phyloP scores from a whole-genome alignment of 2,329 filamentous ascomycete genomes.

The Chaetomiaceae sp. region DNA sequence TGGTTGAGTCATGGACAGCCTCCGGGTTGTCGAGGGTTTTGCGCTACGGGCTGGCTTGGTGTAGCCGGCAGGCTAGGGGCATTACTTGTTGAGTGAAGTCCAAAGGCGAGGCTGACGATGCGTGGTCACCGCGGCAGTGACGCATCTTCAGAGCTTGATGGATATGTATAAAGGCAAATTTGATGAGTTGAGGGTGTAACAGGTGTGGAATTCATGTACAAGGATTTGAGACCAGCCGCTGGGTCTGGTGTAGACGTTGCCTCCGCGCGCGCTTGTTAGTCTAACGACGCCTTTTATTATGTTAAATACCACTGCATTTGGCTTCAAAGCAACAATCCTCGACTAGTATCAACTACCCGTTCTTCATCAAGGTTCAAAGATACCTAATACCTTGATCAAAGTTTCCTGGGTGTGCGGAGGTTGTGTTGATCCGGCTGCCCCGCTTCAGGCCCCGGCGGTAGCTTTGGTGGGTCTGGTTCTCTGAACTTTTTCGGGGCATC shows the following conservation, averaged over 20 bases:
- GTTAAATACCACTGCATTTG: not conserved
- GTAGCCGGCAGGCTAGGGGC: too few species aligned
- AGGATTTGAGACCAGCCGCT: not conserved
- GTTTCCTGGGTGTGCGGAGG: constrained; percentile 14
- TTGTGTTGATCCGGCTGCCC: constrained; percentile 23
- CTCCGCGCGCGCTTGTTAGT: not conserved
- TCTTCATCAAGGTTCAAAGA: too few species aligned
- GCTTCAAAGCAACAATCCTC: not conserved
- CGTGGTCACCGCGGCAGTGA: not conserved
- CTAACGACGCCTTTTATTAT: not conserved
- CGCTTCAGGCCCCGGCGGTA: constrained; percentile 14
- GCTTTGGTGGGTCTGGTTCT: constrained; percentile 22
- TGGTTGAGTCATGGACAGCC: not conserved
- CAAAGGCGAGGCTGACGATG: too few species aligned
- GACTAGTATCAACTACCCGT: not conserved
- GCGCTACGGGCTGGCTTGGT: too few species aligned
- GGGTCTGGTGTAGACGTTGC: not conserved
- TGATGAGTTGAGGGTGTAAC: not conserved
- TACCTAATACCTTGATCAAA: too few species aligned
- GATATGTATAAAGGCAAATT: constrained; percentile 8
- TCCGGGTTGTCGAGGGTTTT: not conserved
- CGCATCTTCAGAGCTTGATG: not conserved
- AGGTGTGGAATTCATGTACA: not conserved
- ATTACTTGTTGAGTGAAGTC: too few species aligned
- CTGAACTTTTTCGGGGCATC: constrained; percentile 25